Conservation (phyloP, 371 early-diverging fungal species). For the Mucor velutinosus region DNA sequence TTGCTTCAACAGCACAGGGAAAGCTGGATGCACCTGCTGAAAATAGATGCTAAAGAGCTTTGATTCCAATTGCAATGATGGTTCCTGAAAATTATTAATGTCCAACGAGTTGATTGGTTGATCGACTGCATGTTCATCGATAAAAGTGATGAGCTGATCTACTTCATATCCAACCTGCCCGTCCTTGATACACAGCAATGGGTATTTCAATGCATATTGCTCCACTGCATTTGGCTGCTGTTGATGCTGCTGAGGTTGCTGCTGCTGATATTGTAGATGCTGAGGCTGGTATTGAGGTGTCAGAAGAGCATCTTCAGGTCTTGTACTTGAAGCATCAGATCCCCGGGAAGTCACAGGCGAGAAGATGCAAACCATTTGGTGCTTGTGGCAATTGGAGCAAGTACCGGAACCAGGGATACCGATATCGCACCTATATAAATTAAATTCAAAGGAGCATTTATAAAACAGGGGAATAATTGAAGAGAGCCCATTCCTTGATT, state of each 20-base stretch:
- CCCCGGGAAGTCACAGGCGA: conserved; percentile 21
- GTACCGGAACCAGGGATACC: conserved; percentile 42
- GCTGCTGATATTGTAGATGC: background rate
- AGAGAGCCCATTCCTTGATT: background rate
- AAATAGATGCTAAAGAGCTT: conserved; percentile 64
- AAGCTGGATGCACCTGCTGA: conserved; percentile 61
- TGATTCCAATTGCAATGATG: conserved; percentile 35
- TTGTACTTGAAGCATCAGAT: conserved; percentile 6
- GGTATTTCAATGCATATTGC: background rate
- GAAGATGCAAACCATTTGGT: conserved; percentile 27
- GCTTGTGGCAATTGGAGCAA: conserved; percentile 40
- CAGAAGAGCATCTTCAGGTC: conserved; percentile 3
- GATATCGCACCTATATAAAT: conserved; percentile 34
- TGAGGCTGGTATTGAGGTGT: background rate
- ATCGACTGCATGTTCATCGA: background rate
- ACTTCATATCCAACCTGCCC: conserved; percentile 20
- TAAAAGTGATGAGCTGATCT: background rate
- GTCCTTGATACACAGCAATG: conserved; percentile 15
- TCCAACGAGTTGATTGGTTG: conserved; percentile 8
- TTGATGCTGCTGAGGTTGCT: background rate
- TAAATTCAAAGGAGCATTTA: conserved; percentile 1
- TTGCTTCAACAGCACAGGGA: conserved; percentile 52
- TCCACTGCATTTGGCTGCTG: background rate
- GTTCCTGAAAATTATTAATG: conserved; percentile 4
- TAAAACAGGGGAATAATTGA: conserved; percentile 1